Base-by-base conservation (phyloP, 2,329 filamentous ascomycete species). In the Harringtonia lauricola region DNA sequence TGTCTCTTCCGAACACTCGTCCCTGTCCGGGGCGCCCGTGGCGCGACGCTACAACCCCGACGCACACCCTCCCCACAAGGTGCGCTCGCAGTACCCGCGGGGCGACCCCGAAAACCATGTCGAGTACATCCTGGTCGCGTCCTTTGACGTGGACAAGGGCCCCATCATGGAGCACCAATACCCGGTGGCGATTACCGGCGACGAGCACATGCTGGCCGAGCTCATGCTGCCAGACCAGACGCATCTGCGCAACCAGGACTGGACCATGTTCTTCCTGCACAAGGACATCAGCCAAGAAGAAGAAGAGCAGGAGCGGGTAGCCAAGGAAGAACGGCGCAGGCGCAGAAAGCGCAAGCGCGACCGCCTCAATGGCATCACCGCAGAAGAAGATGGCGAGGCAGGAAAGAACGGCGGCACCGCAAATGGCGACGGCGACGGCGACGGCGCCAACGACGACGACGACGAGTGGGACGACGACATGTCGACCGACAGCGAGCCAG, bases 131-230 rank as follows among this genome's bases (percentile, higher is more conserved):
- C 71, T 98, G 42, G 92, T 98, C 43, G 92, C 92, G 4, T 94
- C 88, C 3, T 98, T 98, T 64, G 88, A 96, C 63, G 94, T 96
- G 55, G 90, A 96, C 61, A 81, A 86, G 42, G 92, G 92, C 3
- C 90, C 90, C 38, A 81, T 95, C 54, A 96, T 98, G 92, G 92
- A 98, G 60, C 89, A 98, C 60, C 92, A 98, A 59, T 98, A 90
- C 59, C 92, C 92, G 0, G 82, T 86, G 35, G 81, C 90, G 41
- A 96, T 98, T 49, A 95, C 88, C 41, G 90, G 92, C 28, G 90
- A 98, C 59, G 92, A 98, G 66, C 84, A 94, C 57, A 96, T 96
- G 89, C 66, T 98, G 57, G 92, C 92, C 8, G 92, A 98, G 68
- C 76, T 98, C 57, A 98, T 98, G 92, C 68, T 98, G 60, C 92